phyloP scores from a whole-genome alignment of 192 early-diverging fungal species.

The Backusella australiensis region DNA sequence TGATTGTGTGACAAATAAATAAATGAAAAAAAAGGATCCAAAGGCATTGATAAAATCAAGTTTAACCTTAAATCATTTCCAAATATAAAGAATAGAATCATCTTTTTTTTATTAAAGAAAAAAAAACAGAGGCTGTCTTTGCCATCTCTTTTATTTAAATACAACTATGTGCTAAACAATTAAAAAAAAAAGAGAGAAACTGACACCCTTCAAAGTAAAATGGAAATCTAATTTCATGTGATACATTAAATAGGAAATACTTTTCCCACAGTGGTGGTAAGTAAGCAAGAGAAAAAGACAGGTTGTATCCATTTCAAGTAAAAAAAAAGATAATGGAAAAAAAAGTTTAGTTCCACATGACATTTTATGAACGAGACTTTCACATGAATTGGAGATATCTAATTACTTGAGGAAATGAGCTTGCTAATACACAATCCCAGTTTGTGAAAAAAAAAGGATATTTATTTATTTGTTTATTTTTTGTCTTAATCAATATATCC shows the following conservation, averaged over 20 bases:
- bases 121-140: background rate
- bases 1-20: no score
- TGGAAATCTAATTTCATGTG: background rate
- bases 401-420: background rate
- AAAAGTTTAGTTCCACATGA: background rate
- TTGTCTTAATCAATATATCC: background rate
- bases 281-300: background rate
- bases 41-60: no score
- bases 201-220: background rate
- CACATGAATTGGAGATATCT: background rate
- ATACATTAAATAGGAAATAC: background rate
- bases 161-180: no score
- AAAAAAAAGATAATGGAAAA: background rate
- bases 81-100: no score
- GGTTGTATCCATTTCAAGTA: background rate
- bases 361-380: background rate
- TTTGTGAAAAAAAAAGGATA: background rate
- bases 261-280: background rate
- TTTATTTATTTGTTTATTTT: background rate
- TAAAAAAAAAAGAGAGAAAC: background rate
- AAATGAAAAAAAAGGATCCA: no score
- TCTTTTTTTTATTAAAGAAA: no score
- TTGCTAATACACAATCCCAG: constrained; percentile 6
- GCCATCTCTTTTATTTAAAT: background rate
- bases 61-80: no score